A percentile compares a stretch with the other conserved stretches of the same genome.
These are phyloP conservation scores for Boletus fagicola DNA, from an alignment of 768 basidiomycete genomes.

Conservation along the genomic window DNA sequence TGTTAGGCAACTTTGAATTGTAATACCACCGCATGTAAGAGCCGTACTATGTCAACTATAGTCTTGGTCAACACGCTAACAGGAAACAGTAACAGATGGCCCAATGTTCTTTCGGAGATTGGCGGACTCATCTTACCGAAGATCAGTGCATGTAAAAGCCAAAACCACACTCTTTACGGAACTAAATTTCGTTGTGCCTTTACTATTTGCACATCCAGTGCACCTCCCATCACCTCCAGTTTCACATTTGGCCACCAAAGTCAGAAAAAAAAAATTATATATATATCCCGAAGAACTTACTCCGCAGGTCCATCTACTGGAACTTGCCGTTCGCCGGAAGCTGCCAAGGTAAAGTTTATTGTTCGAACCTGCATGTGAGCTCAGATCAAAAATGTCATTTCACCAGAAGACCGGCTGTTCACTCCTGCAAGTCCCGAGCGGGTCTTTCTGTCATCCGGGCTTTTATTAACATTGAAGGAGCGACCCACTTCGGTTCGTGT, in stretches of 20 bases:
- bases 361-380: conserved; percentile 25
- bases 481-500: conserved; percentile 28
- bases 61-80: conserved; percentile 9
- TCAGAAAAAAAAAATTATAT: conserved; percentile 3
- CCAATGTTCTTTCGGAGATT: conserved; percentile 29
- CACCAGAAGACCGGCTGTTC: conserved; percentile 21
- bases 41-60: conserved; percentile 17
- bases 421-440: conserved; percentile 28
- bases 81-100: conserved; percentile 10
- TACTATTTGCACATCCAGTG: conserved; percentile 11
- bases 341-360: conserved; percentile 33
- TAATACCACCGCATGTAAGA: conserved; percentile 14
- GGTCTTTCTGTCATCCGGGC: conserved; percentile 28
- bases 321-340: conserved; percentile 28
- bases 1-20: conserved; percentile 4
- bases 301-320: conserved; percentile 28
- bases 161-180: conserved; percentile 34
- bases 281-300: conserved; percentile 17
- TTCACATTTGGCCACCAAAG: conserved; percentile 1
- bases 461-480: conserved; percentile 27
- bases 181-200: conserved; percentile 28
- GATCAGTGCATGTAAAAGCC: conserved; percentile 34
- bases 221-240: conserved; percentile 4
- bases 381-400: conserved; percentile 28
- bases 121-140: conserved; percentile 31